phyloP scores from a whole-genome alignment of 2,329 filamentous ascomycete genomes.

The Amesomyces nigricolor region DNA sequence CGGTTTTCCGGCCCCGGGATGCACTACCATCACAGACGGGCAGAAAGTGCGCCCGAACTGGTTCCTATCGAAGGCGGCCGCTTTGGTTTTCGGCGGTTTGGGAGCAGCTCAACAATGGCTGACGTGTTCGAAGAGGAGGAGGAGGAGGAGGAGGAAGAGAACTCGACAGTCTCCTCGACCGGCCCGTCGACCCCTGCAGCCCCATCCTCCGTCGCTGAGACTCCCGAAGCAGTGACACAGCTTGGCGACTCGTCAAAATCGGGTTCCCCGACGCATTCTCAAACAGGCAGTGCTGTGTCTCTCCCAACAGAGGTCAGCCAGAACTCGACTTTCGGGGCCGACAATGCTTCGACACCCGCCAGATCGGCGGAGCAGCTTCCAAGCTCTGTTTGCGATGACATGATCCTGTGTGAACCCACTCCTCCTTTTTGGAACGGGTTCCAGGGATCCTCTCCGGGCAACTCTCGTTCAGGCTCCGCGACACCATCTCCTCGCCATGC shows the following conservation, averaged over 20 bases:
- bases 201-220: constrained; percentile 35
- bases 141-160: constrained; percentile 50
- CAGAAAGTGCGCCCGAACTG: constrained; percentile 75
- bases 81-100: constrained; percentile 55
- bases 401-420: constrained; percentile 45
- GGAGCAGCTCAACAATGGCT: constrained; percentile 69
- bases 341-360: neutral
- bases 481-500: constrained; percentile 42
- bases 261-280: neutral
- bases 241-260: constrained; percentile 1
- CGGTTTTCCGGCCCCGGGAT: constrained; percentile 64
- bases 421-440: neutral
- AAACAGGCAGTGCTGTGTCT: neutral
- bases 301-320: constrained; percentile 19
- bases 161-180: constrained; percentile 40
- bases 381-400: constrained; percentile 34
- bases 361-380: neutral
- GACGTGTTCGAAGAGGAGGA: constrained; percentile 86
- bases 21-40: constrained; percentile 69
- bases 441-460: constrained; percentile 2
- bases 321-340: neutral
- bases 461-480: constrained; percentile 37
- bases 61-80: constrained; percentile 62
- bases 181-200: constrained; percentile 31
- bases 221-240: constrained; percentile 15